Evolutionary conservation across 495 filamentous ascomycete species (phyloP).

Genomic region (Trichoderma virens): DNA sequence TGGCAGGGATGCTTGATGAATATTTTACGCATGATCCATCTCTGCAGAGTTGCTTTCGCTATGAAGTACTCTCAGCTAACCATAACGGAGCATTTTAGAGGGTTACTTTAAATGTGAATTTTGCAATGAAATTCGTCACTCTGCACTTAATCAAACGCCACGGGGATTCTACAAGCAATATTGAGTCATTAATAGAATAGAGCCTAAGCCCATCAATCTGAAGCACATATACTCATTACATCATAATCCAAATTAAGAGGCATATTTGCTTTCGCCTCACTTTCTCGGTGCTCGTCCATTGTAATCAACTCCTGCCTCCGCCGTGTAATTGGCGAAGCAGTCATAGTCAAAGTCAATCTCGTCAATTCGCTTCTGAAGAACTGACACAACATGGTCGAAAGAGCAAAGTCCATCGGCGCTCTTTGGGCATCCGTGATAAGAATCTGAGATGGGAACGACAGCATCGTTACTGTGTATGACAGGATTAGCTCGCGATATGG

Average conservation of each 20-base stretch:
- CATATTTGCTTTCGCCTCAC: no score
- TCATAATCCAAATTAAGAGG: no score
- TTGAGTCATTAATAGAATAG: no score
- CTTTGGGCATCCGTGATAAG: constrained; percentile 19
- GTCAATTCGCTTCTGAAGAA: constrained; percentile 21
- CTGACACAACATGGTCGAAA: constrained; percentile 23
- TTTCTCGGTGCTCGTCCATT: constrained; percentile 21
- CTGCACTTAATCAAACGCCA: no score
- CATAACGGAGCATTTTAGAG: no score
- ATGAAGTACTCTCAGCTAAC: not conserved
- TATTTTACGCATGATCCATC: not conserved
- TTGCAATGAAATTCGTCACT: no score
- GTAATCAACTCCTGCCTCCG: constrained; percentile 21
- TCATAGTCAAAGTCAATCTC: constrained; percentile 28
- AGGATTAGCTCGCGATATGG: not conserved
- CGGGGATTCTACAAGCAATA: no score
- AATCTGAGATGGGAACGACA: constrained; percentile 22
- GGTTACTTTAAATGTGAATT: no score
- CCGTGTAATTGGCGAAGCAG: constrained; percentile 24
- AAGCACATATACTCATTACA: no score
- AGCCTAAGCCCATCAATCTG: no score
- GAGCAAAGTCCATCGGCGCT: constrained; percentile 23
- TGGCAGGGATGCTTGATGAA: not conserved
- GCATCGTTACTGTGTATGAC: constrained; percentile 19
- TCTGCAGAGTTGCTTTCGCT: not conserved